phyloP scores from a whole-genome alignment of 805 yeast species.

The Kluyveromyces nonfermentans region DNA sequence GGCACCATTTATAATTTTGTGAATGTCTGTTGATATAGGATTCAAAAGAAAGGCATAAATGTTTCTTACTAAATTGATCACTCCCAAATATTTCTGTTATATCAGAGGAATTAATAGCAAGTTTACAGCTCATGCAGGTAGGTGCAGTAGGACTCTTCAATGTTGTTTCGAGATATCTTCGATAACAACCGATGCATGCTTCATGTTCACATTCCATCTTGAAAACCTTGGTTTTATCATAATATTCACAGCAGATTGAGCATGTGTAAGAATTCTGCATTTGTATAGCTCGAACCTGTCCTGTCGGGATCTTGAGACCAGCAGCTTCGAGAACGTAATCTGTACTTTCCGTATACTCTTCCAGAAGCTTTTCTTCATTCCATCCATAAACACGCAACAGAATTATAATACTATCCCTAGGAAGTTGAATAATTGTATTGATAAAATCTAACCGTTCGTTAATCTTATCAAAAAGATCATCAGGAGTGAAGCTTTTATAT shows the following conservation, averaged over 20 bases:
- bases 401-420: constrained; percentile 30
- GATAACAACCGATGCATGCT: constrained; percentile 63
- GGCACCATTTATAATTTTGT: constrained; percentile 61
- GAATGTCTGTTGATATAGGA: constrained; percentile 44
- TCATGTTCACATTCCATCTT: constrained; percentile 59
- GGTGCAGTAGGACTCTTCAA: constrained; percentile 38
- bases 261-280: constrained; percentile 36
- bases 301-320: constrained; percentile 22
- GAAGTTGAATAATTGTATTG: constrained; percentile 22
- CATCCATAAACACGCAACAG: constrained; percentile 43
- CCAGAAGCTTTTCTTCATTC: constrained; percentile 51
- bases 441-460: constrained; percentile 19
- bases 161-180: constrained; percentile 44
- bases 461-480: constrained; percentile 26
- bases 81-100: constrained; percentile 34
- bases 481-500: constrained; percentile 28
- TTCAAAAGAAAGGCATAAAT: constrained; percentile 33
- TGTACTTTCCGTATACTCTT: constrained; percentile 41
- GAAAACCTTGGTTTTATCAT: constrained; percentile 20
- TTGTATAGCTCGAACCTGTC: constrained; percentile 9
- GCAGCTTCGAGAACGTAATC: constrained; percentile 27
- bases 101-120: constrained; percentile 30
- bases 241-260: constrained; percentile 63
- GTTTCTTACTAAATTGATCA: constrained; percentile 19
- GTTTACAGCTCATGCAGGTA: constrained; percentile 56